Evolutionary conservation across 805 yeast genomes (phyloP), one percentile per base, ranked within the genome.

Genomic region (Yamadazyma nakazawae): DNA sequence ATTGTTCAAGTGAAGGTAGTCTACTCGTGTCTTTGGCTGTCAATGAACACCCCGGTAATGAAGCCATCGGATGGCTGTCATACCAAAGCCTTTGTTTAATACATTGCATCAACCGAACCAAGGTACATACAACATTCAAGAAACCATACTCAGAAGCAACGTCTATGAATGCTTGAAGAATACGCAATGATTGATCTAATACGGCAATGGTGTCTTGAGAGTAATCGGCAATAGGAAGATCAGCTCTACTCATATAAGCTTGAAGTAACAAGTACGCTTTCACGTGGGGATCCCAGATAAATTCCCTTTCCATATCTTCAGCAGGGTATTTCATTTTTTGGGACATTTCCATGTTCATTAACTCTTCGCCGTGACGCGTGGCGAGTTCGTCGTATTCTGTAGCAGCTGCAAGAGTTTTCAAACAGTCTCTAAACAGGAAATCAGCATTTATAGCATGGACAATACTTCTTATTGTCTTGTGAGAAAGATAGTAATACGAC

Each of bases 151-250:
- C 97, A 2, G 96, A 81, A 1, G 94, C 82, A 17, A 88, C 88
- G 66, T 94, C 99, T 49, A 92, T 84, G 54, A 79, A 85, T 0
- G 98, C 97, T 61, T 94, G 99, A 45, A 91, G 67, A 52, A 94
- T 85, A 78, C 99, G 96, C 59, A 94, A 72, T 7, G 96, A 82
- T 68, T 94, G 99, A 60, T 95, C 99, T 47, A 94, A 70, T 9
- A 94, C 96, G 0, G 97, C 84, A 12, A 90, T 81, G 0, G 96
- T 90, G 64, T 94, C 99, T 61, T 92, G 98, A 9, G 85, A 75
- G 61, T 94, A 94, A 72, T 94, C 99, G 0, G 96, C 95, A 58
- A 94, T 88, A 1, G 98, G 99, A 40, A 94, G 70, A 49, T 88
- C 94, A 5, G 81, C 70, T 40, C 90, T 68, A 32, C 79, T 69